A percentile compares a stretch with the other conserved stretches of the same genome.
Conservation (phyloP, 257 asterid genomes). For the Nicotiana sylvestris region DNA sequence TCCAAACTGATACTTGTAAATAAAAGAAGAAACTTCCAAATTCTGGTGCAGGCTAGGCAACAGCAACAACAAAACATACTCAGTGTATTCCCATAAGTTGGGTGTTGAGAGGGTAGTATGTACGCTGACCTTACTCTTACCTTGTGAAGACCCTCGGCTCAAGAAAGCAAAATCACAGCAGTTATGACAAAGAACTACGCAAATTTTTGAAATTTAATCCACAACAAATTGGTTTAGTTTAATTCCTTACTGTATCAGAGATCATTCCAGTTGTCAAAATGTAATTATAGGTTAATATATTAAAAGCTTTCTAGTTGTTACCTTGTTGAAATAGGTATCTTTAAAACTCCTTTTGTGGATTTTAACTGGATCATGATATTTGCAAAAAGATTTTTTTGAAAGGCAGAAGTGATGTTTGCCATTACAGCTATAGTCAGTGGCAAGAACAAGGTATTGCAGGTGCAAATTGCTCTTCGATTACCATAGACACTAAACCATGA, state of each 20-base stretch:
- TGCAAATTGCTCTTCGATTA: background rate
- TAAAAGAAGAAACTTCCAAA: no score
- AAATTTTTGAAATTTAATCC: no score
- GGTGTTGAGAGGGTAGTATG: no score
- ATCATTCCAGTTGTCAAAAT: background rate
- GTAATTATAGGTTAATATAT: no score
- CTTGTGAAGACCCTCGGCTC: no score
- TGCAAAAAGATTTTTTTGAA: background rate
- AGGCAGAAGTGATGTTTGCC: background rate
- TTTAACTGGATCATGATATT: background rate
- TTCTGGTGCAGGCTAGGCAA: no score
- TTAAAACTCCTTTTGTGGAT: background rate
- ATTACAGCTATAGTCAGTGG: background rate
- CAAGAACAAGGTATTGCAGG: background rate
- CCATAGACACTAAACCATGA: background rate
- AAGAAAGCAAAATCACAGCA: no score
- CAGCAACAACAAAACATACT: no score
- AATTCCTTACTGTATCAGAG: background rate
- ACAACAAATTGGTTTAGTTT: background rate
- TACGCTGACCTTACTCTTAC: no score
- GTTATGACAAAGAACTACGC: no score
- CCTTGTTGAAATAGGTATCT: background rate
- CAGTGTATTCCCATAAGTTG: no score
- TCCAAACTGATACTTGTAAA: background rate
- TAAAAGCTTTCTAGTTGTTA: background rate